Evolutionary conservation across 1,139 yeast species (phyloP).

Genomic region (Suhomyces terraborum): DNA sequence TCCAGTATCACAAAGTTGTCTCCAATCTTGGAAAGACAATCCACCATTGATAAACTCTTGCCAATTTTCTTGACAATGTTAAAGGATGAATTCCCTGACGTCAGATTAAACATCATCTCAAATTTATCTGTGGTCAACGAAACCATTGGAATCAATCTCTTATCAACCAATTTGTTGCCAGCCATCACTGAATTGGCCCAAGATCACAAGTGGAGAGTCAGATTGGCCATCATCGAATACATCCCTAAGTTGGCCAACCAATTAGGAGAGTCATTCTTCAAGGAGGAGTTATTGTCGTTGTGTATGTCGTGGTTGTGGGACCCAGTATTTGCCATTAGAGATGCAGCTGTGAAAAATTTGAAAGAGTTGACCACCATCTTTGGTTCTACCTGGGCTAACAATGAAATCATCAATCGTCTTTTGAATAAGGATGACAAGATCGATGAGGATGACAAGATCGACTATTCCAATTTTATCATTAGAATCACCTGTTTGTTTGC

Average conservation of each 20-base stretch:
- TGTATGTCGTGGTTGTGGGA: slow-evolving; percentile 99
- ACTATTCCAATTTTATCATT: slow-evolving; percentile 73
- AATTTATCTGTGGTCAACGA: slow-evolving; percentile 90
- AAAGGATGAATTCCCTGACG: slow-evolving; percentile 96
- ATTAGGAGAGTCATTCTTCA: slow-evolving; percentile 89
- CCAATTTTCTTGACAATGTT: slow-evolving; percentile 93
- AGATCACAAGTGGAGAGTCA: slow-evolving; percentile 96
- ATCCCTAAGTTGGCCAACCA: slow-evolving; percentile 96
- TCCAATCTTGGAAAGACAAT: slow-evolving; percentile 81
- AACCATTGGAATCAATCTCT: slow-evolving; percentile 86
- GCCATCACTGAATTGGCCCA: slow-evolving; percentile 96
- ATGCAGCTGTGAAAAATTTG: slow-evolving; percentile 89
- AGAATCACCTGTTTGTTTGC: slow-evolving; percentile 91
- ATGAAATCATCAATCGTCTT: slow-evolving; percentile 77
- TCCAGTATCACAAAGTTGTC: slow-evolving; percentile 84
- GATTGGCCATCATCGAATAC: slow-evolving; percentile 95
- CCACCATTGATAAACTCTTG: slow-evolving; percentile 77
- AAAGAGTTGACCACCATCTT: slow-evolving; percentile 80
- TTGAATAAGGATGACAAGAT: slow-evolving; percentile 38
- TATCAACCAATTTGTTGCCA: slow-evolving; percentile 86
- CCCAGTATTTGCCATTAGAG: slow-evolving; percentile 92
- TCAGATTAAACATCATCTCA: slow-evolving; percentile 89
- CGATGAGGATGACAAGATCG: slow-evolving; percentile 47
- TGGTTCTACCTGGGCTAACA: slow-evolving; percentile 93
- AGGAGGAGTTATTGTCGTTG: slow-evolving; percentile 83